Conservation (phyloP, 176 grass and related monocot species). For the Phyllostachys edulis region DNA sequence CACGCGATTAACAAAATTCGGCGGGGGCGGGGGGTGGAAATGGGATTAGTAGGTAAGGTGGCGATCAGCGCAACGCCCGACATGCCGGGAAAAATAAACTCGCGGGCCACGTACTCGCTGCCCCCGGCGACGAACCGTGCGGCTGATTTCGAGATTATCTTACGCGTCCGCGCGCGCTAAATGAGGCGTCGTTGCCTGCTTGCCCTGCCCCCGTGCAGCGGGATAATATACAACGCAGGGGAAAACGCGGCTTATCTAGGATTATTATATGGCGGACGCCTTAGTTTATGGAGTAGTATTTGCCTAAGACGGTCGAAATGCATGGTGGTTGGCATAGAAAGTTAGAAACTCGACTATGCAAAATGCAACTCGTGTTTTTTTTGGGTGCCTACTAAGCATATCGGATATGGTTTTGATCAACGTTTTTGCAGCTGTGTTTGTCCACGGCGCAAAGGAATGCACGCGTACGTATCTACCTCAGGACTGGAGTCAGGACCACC, state of each 20-base stretch:
- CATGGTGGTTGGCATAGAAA: background rate
- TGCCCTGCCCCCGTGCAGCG: background rate
- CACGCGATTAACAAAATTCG: background rate
- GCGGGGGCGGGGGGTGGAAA: background rate
- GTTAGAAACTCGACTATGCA: background rate
- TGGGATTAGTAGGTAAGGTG: background rate
- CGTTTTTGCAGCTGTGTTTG: background rate
- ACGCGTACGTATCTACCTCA: background rate
- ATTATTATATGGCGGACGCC: background rate
- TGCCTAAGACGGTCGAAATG: background rate
- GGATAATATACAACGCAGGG: background rate
- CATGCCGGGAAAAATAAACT: slow-evolving; percentile 33
- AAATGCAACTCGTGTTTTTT: background rate
- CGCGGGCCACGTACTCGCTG: background rate
- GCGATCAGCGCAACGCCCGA: slow-evolving; percentile 37
- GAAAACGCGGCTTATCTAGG: background rate
- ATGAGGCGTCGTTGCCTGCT: slow-evolving; percentile 20
- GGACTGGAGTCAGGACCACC: background rate
- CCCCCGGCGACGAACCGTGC: background rate
- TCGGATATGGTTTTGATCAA: background rate
- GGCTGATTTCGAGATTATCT: background rate
- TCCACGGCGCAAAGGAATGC: background rate
- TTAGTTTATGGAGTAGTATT: background rate
- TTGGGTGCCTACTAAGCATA: background rate
- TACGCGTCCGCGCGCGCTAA: slow-evolving; percentile 20